Percentiles rank a stretch among this genome's conserved stretches.
Evolutionary conservation across 441 rosid species (phyloP).

Genomic region (Pelargonium cotyledonis): DNA sequence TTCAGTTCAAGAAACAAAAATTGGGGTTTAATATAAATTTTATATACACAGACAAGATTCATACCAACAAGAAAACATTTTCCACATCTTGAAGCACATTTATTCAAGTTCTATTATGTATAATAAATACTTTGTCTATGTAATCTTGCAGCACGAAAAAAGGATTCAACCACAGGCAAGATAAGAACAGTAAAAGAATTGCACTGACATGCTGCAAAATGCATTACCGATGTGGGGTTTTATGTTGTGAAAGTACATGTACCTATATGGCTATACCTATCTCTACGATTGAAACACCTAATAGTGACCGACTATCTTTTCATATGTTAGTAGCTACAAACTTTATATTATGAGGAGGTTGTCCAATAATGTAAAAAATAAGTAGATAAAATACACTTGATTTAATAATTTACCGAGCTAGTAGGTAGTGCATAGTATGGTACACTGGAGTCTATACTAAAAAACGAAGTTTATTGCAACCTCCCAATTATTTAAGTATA

Average conservation of each 20-base stretch:
- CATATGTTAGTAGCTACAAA: not conserved
- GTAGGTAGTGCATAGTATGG: not conserved
- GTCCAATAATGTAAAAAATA: too few species aligned
- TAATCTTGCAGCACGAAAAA: not conserved
- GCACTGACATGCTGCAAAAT: not conserved
- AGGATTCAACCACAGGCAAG: not conserved
- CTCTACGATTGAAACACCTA: too few species aligned
- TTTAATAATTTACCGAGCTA: too few species aligned
- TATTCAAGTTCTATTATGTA: too few species aligned
- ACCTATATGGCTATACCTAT: too few species aligned
- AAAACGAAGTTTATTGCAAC: not conserved
- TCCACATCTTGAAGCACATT: not conserved
- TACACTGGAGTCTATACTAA: not conserved
- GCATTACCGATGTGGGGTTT: not conserved
- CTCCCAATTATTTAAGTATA: not conserved
- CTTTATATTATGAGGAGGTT: not conserved
- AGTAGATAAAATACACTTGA: not conserved
- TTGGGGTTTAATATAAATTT: not conserved
- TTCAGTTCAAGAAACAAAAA: not conserved
- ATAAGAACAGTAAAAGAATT: not conserved
- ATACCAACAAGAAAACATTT: not conserved
- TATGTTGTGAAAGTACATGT: too few species aligned
- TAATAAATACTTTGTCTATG: not conserved
- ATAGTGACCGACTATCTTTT: not conserved
- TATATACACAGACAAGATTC: not conserved